A percentile compares a stretch with the other conserved stretches of the same genome.
These are phyloP conservation scores for Candida pseudofarinosa DNA, from an alignment of 805 yeast genomes.

Conservation along the genomic window DNA sequence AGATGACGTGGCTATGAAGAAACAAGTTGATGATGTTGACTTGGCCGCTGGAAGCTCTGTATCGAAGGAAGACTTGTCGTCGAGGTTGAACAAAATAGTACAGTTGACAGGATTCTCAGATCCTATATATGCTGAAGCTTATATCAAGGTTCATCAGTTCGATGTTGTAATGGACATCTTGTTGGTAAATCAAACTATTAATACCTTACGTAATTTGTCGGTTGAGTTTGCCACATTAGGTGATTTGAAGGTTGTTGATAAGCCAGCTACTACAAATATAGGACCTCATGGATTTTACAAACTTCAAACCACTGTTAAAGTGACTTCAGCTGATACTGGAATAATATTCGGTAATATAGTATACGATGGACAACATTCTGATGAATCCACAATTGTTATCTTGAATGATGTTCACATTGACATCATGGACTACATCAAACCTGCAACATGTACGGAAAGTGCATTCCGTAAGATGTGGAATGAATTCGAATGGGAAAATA, in stretches of 20 bases:
- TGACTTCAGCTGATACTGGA: slow-evolving; percentile 96
- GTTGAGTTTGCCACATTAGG: slow-evolving; percentile 97
- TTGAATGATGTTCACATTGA: slow-evolving; percentile 93
- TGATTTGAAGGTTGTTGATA: slow-evolving; percentile 90
- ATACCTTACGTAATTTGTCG: slow-evolving; percentile 82
- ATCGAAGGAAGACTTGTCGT: slow-evolving; percentile 57
- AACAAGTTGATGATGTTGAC: slow-evolving; percentile 52
- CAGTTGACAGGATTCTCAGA: slow-evolving; percentile 98
- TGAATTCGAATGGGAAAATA: slow-evolving; percentile 99
- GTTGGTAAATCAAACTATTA: slow-evolving; percentile 89
- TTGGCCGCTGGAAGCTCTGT: slow-evolving; percentile 47
- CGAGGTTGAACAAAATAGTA: slow-evolving; percentile 81
- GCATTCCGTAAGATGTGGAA: slow-evolving; percentile 98
- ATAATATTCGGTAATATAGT: slow-evolving; percentile 96
- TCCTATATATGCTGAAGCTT: slow-evolving; percentile 97
- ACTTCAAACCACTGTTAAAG: slow-evolving; percentile 84
- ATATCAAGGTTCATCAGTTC: slow-evolving; percentile 91
- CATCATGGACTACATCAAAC: slow-evolving; percentile 95
- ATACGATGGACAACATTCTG: slow-evolving; percentile 93
- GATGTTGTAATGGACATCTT: slow-evolving; percentile 93
- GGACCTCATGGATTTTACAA: slow-evolving; percentile 98
- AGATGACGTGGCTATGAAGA: slow-evolving; percentile 22
- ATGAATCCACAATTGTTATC: slow-evolving; percentile 84
- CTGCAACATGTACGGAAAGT: slow-evolving; percentile 84
- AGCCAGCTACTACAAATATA: slow-evolving; percentile 82